Conservation (phyloP, 1,284 basidiomycete genomes). For the Cutaneotrichosporon cutaneum region DNA sequence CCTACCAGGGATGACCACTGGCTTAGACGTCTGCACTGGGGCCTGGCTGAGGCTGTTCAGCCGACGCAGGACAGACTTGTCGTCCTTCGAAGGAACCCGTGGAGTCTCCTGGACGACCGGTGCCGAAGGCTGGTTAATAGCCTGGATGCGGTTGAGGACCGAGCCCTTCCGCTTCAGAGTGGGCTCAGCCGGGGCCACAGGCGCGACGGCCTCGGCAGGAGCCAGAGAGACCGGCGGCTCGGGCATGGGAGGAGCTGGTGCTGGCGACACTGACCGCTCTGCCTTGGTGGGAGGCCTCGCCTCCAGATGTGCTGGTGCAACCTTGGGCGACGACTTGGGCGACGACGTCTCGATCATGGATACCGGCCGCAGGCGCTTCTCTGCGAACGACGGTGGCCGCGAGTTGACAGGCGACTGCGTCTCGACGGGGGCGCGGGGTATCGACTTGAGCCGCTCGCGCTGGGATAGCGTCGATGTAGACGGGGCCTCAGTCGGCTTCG, state of each 20-base stretch:
- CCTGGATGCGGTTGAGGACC: slow-evolving; percentile 8
- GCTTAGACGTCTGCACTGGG: slow-evolving; percentile 1
- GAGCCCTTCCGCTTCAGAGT: slow-evolving; percentile 1
- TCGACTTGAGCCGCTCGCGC: background rate
- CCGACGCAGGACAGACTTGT: slow-evolving; percentile 1
- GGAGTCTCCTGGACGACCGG: background rate
- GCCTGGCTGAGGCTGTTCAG: slow-evolving; percentile 3
- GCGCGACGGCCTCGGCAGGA: background rate
- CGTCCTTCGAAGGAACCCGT: slow-evolving; percentile 5
- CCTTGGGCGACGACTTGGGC: background rate
- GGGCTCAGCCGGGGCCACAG: slow-evolving; percentile 8
- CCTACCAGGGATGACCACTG: slow-evolving; percentile 2
- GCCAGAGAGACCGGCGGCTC: background rate
- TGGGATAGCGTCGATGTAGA: background rate
- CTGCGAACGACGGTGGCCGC: background rate
- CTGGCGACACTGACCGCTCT: background rate
- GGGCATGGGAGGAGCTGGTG: background rate
- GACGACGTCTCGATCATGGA: background rate
- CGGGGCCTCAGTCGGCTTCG: background rate
- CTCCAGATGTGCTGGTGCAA: background rate
- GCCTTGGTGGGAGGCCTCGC: background rate
- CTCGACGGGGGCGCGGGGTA: background rate
- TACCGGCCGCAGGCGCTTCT: background rate
- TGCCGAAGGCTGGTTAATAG: background rate
- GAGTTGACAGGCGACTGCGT: background rate